Base-by-base conservation (phyloP, 1,139 yeast species). In the Candida smagusa region DNA sequence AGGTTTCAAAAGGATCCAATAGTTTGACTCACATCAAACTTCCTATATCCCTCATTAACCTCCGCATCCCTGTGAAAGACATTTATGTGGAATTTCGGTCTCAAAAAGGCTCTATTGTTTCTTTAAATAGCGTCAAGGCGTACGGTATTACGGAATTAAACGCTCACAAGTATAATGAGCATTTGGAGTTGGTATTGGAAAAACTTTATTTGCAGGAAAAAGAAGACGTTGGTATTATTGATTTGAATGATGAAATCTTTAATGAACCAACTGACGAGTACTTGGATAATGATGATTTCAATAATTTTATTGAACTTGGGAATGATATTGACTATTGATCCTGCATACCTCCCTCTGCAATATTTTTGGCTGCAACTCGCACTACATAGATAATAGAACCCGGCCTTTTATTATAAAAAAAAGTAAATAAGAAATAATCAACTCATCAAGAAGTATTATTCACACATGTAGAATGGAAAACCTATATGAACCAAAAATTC, bases 141-240 rank as follows among this genome's bases (percentile, higher is more conserved):
- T 69, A 63, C 44, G 77, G 77, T 2, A 58, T 69, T 13, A 59
- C 60, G 32, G 72, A 67, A 40, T 49, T 52, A 16, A 45, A 59
- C 40, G 51, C 67, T 9, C 56, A 54, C 40, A 60, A 54, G 39
- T 57, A 59, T 38, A 43, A 43, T 16, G 50, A 59, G 26, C 59
- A 61, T 26, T 52, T 63, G 34, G 56, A 56, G 6, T 39, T 51
- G 32, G 34, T 63, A 34, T 41, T 60, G 21, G 59, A 56, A 29
- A 50, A 47, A 29, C 28, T 44, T n/a, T 21, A 30, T 22, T n/a
- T 28, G 7, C 37, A 39, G 11, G 34, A 27, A n/a, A 28, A 13
- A 8, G 24, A 16, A 6, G 32, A 28, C 9, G 36, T 29, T 5
- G 31, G 32, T 11, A 22, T 33, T 8, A 23, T 28, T 25, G 40